Conservation (phyloP, 164 flowering plant genomes). For the Aristolochia contorta region DNA sequence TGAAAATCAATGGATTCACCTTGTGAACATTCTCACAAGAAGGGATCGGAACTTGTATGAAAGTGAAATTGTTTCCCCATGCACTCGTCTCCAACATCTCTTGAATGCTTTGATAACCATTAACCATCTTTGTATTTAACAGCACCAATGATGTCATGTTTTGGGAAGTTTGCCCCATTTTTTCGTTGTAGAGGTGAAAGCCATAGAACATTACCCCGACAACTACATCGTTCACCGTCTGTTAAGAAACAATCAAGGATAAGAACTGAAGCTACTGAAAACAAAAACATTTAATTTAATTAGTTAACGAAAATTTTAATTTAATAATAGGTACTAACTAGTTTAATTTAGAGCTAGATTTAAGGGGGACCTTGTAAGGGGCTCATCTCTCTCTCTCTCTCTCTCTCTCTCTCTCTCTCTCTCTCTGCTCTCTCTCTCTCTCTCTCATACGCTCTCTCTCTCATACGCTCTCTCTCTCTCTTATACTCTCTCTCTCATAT, state of each 20-base stretch:
- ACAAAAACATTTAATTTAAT: no score
- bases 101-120: conserved; percentile 23
- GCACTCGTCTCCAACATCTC: conserved; percentile 32
- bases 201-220: conserved; percentile 39
- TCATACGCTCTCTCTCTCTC: no score
- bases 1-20: conserved; percentile 24
- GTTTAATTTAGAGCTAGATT: no score
- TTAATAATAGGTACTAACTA: no score
- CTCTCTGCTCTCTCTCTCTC: no score
- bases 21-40: neutral
- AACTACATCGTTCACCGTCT: conserved; percentile 55
- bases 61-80: conserved; percentile 38
- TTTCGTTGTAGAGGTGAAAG: conserved; percentile 44
- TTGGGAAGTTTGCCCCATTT: conserved; percentile 2
- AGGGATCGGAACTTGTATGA: conserved; percentile 16
- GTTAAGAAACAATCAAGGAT: neutral
- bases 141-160: conserved; percentile 39
- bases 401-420: no score
- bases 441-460: no score
- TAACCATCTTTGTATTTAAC: conserved; percentile 36
- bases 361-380: no score
- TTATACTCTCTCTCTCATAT: no score
- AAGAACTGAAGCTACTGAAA: no score
- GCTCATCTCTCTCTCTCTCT: no score
- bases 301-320: no score